Base-by-base conservation (phyloP, 2,329 filamentous ascomycete species). In the Botryotinia calthae region DNA sequence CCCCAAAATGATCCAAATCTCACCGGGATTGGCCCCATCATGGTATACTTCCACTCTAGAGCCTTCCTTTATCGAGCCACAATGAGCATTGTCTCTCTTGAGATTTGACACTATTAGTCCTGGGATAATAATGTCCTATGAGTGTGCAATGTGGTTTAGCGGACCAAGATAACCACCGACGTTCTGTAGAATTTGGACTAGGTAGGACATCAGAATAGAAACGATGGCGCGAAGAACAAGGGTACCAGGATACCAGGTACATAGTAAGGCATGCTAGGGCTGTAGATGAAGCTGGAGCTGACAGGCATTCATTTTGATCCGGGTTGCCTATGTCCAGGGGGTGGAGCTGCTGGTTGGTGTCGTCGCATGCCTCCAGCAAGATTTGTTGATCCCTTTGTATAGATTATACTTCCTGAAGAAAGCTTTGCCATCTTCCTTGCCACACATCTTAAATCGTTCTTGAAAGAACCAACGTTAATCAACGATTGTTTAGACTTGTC, bases 281-380 rank as follows among this genome's bases (percentile, higher is more conserved):
- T 79, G 76, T 74, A 75, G 72, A 76, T 76, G 75, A 73, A 44
- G 46, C 62, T 76, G 69, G 74, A 76, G 77, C 75, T 78, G 77
- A 79, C 77, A 76, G 76, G 77, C 77, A 78, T 79, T 74, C 73
- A 76, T 76, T 67, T 75, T 77, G 75, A 75, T 74, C 74, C 77
- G 74, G 74, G 73, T 74, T 74, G 72, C 31, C 37, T 74, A 75
- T 72, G 71, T 65, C 74, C 75, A 76, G 74, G 75, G 76, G 74
- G 70, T 76, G 64, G 75, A 70, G 75, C 74, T 78, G 77, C 74
- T 78, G 77, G 77, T 75, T 78, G 74, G 76, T 78, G 78, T 78
- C 77, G 78, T 79, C 75, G 76, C 77, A 77, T 63, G 71, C 63
- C 61, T 73, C 62, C 31, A 74, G 62, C 46, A 56, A 40, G 64